Base-by-base conservation (phyloP, 805 yeast species). In the Maudiozyma bulderi region DNA sequence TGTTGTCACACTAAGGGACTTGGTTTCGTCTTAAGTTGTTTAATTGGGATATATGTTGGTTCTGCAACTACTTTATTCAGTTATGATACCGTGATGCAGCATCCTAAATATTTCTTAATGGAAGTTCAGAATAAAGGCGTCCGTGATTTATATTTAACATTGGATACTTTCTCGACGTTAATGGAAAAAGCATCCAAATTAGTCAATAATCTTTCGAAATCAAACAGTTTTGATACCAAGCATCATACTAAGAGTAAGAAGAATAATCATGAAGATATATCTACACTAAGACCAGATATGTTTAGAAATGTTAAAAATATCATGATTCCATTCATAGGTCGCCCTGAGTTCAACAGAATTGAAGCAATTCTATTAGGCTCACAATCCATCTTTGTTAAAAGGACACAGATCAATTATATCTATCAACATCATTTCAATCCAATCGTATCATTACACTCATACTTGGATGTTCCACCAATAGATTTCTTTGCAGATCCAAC, bases 41-140 rank as follows among this genome's bases (percentile, higher is more conserved):
- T 90, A 37, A 64, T 93, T 54, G 99, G 99, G 5, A 81, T 84
- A 0, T 93, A 82, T 59, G 69, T 86, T 49, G 99, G 99, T 0
- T 79, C 93, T 0, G 77, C 95, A 0, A 91, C 99, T 0, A 82
- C 83, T 54, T 69, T 90, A 44, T 78, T 88, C 47, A 78, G 93
- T 2, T 89, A 95, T 0, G 75, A 81, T 8, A 89, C 85, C 51
- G 88, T 80, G 61, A 85, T 86, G 3, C 73, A 78, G 26, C 81
- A 84, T 59, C 95, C 98, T 1, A 69, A 77, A 8, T 72, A 81
- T 1, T 86, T 87, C 55, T 86, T 80, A 60, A 68, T 81, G 47
- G 76, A 89, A 0, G 64, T 88, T 7, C 79, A 95, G 8, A 76
- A 89, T 46, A 78, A 82, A 64, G 86, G 82, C 61, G 86, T 93